Evolutionary conservation across 805 yeast genomes (phyloP), one percentile per base, ranked within the genome.

Genomic region (Schwanniomyces vanrijiae): DNA sequence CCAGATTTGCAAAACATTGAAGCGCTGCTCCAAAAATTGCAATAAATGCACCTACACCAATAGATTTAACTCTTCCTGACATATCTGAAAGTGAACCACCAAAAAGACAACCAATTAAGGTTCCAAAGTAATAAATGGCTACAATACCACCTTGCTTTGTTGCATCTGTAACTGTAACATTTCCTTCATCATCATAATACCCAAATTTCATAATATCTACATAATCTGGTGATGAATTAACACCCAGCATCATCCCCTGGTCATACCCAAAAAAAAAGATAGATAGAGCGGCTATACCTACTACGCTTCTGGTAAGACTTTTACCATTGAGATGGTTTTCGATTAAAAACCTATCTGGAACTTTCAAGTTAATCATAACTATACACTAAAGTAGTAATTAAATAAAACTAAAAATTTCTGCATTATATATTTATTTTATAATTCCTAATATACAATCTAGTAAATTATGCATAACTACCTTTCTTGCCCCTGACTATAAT

Each of bases 161-260:
- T 16, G 76, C 67, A 16, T 70, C 64, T 34, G 55, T 59, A 14
- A 60, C 67, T n/a, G 62, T 53, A 4, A 41, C 44, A 41, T 41
- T 29, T 14, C 48, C 54, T 19, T 52, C 49, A 9, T 41, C 49
- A 33, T 50, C 49, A 4, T 49, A 50, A 13, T 46, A 31, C 19
- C 59, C 64, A 33, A 59, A 54, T 40, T 53, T 47, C 52, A 58
- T 56, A 20, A 51, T 55, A 1, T 69, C 71, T 45, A 69, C 68
- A 28, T 61, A 63, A 5, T 62, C 55, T 41, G 81, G 75, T 43
- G 83, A 80, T 28, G 66, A 61, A 47, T 48, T 64, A 59, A 53
- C 81, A 63, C 55, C 80, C 69, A 83, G 77, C 90, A 86, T 85
- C 43, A 86, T 78, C 61, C 92, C 92, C 64, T 86, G 92, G 59